phyloP scores from a whole-genome alignment of 306 rosid genomes.

The Mucuna pruriens region DNA sequence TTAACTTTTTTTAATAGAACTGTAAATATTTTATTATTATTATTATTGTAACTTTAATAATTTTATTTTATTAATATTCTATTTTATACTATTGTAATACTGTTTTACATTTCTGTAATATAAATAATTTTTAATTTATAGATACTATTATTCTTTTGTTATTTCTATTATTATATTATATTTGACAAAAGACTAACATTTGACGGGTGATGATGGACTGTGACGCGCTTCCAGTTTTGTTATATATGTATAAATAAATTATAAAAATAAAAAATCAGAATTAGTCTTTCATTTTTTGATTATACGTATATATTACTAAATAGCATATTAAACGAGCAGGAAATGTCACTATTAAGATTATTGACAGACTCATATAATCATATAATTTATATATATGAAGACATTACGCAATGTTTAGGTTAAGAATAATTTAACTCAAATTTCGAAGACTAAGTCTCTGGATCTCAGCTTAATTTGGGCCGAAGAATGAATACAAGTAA shows the following conservation, averaged over 20 bases:
- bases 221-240: background rate
- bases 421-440: background rate
- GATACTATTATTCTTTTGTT: no score
- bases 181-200: no score
- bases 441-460: background rate
- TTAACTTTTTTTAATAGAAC: no score
- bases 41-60: no score
- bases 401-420: background rate
- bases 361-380: background rate
- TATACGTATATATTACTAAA: background rate
- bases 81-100: no score
- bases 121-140: no score
- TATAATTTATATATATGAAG: background rate
- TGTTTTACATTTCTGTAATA: no score
- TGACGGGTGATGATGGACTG: no score
- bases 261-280: background rate
- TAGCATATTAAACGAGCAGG: background rate
- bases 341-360: background rate
- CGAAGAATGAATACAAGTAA: no score
- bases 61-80: no score
- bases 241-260: background rate
- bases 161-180: no score
- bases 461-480: background rate
- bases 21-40: no score
- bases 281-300: background rate